A percentile compares a stretch with the other conserved stretches of the same genome.
Conservation (phyloP, 306 rosid genomes). For the Phaseolus lunatus region DNA sequence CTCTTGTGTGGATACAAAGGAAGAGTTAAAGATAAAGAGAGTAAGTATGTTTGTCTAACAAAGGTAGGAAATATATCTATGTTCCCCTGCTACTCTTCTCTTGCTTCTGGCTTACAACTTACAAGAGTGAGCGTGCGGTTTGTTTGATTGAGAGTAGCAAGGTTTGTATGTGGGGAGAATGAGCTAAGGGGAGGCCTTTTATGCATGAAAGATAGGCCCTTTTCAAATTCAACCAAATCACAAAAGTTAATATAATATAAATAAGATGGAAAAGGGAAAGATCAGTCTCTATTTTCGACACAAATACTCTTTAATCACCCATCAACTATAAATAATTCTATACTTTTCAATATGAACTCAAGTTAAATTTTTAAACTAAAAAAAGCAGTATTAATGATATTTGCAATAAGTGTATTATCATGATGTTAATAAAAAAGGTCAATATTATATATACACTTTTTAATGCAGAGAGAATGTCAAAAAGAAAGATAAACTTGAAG, state of each 20-base stretch:
- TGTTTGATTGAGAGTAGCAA: conserved; percentile 27
- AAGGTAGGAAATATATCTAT: conserved; percentile 25
- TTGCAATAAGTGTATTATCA: too few relatives aligned
- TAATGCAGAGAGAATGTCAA: background rate
- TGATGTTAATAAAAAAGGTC: too few relatives aligned
- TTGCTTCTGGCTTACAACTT: conserved; percentile 3
- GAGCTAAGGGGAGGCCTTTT: conserved; percentile 51
- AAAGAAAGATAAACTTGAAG: conserved; percentile 41
- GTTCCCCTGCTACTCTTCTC: background rate
- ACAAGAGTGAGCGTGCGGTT: conserved; percentile 24
- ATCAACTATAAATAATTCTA: too few relatives aligned
- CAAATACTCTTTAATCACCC: too few relatives aligned
- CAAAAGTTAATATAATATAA: too few relatives aligned
- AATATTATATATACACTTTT: too few relatives aligned
- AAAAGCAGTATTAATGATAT: too few relatives aligned
- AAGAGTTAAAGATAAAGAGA: background rate
- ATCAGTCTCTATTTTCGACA: too few relatives aligned
- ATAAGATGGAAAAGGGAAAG: too few relatives aligned
- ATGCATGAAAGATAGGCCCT: conserved; percentile 54
- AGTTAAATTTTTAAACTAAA: too few relatives aligned
- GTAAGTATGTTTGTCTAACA: background rate
- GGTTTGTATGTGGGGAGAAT: conserved; percentile 49
- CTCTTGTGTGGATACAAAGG: conserved; percentile 22
- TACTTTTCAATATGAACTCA: too few relatives aligned
- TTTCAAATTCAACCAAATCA: conserved; percentile 41